Percentiles rank a stretch among this genome's conserved stretches.
phyloP scores from a whole-genome alignment of 768 basidiomycete genomes.

The Gymnopilus junonius region DNA sequence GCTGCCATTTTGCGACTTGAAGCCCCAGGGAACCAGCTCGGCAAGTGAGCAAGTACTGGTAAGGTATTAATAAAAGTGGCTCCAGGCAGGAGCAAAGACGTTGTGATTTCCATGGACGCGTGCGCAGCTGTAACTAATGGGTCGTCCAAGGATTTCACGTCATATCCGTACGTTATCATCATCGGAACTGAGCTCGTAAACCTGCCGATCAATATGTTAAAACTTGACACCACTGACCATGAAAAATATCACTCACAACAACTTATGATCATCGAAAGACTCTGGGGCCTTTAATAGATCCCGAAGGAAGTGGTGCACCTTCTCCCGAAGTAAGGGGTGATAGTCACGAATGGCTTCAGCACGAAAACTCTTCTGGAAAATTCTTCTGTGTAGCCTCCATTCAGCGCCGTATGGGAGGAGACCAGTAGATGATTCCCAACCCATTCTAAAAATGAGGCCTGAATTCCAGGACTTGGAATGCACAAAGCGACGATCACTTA shows the following conservation, averaged over 20 bases:
- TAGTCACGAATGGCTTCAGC: conserved; percentile 29
- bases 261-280: conserved; percentile 11
- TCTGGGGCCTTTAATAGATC: conserved; percentile 22
- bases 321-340: conserved; percentile 29
- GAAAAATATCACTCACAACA: conserved; percentile 7
- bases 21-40: conserved; percentile 24
- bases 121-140: conserved; percentile 31
- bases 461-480: neutral
- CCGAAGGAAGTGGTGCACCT: conserved; percentile 32
- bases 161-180: conserved; percentile 23
- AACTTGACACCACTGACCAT: neutral
- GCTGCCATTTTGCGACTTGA: conserved; percentile 1
- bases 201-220: conserved; percentile 1
- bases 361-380: conserved; percentile 40
- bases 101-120: conserved; percentile 26
- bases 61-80: conserved; percentile 15
- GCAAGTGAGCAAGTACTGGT: conserved; percentile 19
- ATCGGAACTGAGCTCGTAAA: conserved; percentile 19
- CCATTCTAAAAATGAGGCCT: conserved; percentile 20
- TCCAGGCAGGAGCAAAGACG: conserved; percentile 15
- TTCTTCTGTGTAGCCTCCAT: conserved; percentile 40
- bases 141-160: conserved; percentile 18
- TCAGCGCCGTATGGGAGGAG: conserved; percentile 35
- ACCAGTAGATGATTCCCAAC: conserved; percentile 38
- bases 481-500: neutral